Percentiles rank a stretch among this genome's conserved stretches.
Evolutionary conservation across 441 rosid species (phyloP).

Genomic region (Raphanus hybrid): DNA sequence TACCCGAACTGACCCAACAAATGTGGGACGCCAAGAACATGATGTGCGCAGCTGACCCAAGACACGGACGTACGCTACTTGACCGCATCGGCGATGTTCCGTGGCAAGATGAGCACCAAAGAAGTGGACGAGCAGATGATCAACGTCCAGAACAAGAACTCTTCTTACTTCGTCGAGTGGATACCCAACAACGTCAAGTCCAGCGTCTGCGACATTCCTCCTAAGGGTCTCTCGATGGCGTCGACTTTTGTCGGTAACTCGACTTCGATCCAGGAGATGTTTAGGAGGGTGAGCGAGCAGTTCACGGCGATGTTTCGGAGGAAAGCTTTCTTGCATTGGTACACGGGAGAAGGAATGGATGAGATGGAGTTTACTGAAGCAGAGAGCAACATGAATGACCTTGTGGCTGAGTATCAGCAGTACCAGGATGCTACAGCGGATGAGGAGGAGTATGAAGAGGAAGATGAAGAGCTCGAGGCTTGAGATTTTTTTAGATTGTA

Average conservation of each 20-base stretch:
- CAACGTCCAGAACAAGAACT: conserved; percentile 72
- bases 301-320: conserved; percentile 70
- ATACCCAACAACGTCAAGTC: conserved; percentile 74
- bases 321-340: conserved; percentile 76
- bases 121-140: conserved; percentile 76
- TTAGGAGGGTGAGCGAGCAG: conserved; percentile 65
- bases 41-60: conserved; percentile 77
- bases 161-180: conserved; percentile 77
- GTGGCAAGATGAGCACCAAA: conserved; percentile 76
- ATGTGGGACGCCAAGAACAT: conserved; percentile 79
- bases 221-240: conserved; percentile 65
- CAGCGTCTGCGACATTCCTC: conserved; percentile 71
- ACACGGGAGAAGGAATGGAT: conserved; percentile 69
- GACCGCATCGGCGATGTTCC: conserved; percentile 76
- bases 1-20: conserved; percentile 69
- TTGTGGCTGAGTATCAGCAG: conserved; percentile 69
- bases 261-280: conserved; percentile 70
- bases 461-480: conserved; percentile 41
- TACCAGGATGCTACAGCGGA: conserved; percentile 72
- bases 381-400: conserved; percentile 72
- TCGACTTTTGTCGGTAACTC: conserved; percentile 69
- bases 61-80: conserved; percentile 71
- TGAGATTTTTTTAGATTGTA: conserved; percentile 28
- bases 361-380: conserved; percentile 77
- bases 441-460: conserved; percentile 59